A percentile compares a stretch with the other conserved stretches of the same genome.
Evolutionary conservation across 192 early-diverging fungal genomes (phyloP).

Genomic region (Irineochytrium annulatum): DNA sequence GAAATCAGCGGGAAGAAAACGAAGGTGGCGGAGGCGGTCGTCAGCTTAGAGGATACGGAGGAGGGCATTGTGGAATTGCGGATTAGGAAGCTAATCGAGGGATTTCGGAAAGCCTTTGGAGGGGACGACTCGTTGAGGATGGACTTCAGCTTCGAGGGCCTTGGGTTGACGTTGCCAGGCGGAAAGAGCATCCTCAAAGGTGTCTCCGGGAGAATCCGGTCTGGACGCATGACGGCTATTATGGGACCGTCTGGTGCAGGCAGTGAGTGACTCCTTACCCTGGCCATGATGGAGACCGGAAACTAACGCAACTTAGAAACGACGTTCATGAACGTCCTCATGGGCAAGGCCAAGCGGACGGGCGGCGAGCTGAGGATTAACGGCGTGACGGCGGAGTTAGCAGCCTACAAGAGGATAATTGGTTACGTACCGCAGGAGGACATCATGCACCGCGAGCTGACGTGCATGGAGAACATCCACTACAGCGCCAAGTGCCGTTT

Average conservation of each 20-base stretch:
- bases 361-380: constrained; percentile 31
- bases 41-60: not conserved
- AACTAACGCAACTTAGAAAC: constrained; percentile 25
- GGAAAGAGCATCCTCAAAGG: constrained; percentile 62
- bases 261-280: constrained; percentile 3
- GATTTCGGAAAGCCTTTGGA: constrained; percentile 17
- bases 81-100: constrained; percentile 7
- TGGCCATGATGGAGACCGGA: not conserved
- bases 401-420: constrained; percentile 29
- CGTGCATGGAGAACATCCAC: constrained; percentile 74
- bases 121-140: constrained; percentile 21
- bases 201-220: constrained; percentile 66
- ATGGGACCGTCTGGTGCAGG: constrained; percentile 94
- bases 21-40: no score
- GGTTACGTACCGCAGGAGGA: constrained; percentile 43
- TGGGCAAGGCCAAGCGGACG: constrained; percentile 34
- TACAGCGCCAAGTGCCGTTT: constrained; percentile 74
- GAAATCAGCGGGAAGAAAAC: no score
- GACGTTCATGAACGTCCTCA: constrained; percentile 43
- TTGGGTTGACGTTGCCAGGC: constrained; percentile 32
- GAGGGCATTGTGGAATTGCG: not conserved
- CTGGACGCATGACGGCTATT: constrained; percentile 79
- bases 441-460: constrained; percentile 44
- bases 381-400: constrained; percentile 26
- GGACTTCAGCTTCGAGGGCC: constrained; percentile 34